Percentiles rank a stretch among this genome's conserved stretches.
Evolutionary conservation across 192 early-diverging fungal species (phyloP).

Genomic region (Podila horticola): DNA sequence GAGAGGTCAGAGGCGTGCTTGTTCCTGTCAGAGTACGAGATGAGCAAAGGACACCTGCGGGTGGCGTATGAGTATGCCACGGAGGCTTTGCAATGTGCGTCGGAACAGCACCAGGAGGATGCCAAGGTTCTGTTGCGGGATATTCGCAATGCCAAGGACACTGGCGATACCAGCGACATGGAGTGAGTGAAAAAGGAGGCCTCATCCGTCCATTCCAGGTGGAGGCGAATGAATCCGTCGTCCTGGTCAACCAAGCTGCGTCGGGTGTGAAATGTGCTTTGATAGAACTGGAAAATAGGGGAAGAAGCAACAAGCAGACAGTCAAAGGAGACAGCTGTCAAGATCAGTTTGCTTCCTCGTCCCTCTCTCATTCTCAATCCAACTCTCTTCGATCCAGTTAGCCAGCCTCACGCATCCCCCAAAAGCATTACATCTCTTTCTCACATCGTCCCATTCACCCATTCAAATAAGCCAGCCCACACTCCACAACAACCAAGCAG

Average conservation of each 20-base stretch:
- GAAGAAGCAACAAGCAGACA: too few species aligned
- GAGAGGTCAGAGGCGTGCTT: conserved; percentile 53
- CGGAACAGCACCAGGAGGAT: conserved; percentile 49
- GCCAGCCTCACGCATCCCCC: too few species aligned
- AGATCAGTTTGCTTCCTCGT: too few species aligned
- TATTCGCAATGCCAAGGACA: conserved; percentile 31
- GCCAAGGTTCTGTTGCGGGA: conserved; percentile 50
- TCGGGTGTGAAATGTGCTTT: too few species aligned
- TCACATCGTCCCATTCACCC: too few species aligned
- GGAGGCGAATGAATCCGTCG: background rate
- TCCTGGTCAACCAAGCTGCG: background rate
- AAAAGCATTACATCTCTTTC: too few species aligned
- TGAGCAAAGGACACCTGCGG: conserved; percentile 33
- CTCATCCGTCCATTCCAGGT: background rate
- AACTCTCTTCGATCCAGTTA: too few species aligned
- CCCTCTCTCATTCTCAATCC: too few species aligned
- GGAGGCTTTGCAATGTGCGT: conserved; percentile 34
- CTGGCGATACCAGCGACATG: conserved; percentile 1
- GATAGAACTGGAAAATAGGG: too few species aligned
- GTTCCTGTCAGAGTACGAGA: conserved; percentile 49
- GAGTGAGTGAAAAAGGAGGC: conserved; percentile 1
- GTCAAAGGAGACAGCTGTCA: too few species aligned
- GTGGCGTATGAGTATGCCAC: conserved; percentile 47
- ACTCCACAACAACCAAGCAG: too few species aligned
- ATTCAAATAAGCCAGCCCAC: too few species aligned